These are phyloP conservation scores for Ilyonectria mors-panacis DNA, from an alignment of 2,329 filamentous ascomycete genomes.

Conservation along the genomic window DNA sequence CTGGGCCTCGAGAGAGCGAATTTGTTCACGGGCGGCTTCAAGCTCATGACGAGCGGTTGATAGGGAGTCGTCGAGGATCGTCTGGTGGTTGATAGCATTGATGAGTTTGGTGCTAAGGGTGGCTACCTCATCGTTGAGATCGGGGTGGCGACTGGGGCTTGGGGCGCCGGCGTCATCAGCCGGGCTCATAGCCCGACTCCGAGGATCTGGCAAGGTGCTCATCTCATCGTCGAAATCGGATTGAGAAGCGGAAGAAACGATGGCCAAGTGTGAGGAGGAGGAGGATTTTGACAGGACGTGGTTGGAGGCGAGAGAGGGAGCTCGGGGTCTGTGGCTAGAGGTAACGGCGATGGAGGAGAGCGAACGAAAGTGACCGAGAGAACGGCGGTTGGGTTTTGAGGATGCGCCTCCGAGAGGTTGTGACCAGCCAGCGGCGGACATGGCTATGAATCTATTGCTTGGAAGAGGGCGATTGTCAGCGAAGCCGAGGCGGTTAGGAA, in stretches of 20 bases:
- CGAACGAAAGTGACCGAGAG: conserved; percentile 67
- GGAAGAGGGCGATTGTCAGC: conserved; percentile 39
- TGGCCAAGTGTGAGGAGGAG: conserved; percentile 54
- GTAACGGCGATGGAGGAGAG: conserved; percentile 67
- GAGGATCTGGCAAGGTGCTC: conserved; percentile 78
- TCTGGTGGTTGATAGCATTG: conserved; percentile 97
- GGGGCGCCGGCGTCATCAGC: conserved; percentile 53
- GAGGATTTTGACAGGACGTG: conserved; percentile 57
- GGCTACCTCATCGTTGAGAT: conserved; percentile 82
- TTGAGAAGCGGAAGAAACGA: conserved; percentile 56
- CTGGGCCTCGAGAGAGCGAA: conserved; percentile 76
- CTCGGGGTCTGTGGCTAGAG: conserved; percentile 54
- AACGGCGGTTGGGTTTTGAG: conserved; percentile 48
- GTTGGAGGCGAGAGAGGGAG: conserved; percentile 53
- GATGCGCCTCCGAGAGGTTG: conserved; percentile 54
- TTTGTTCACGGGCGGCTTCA: conserved; percentile 77
- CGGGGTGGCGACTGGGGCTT: conserved; percentile 64
- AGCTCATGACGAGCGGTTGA: conserved; percentile 87
- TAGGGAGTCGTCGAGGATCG: conserved; percentile 89
- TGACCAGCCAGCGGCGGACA: conserved; percentile 65
- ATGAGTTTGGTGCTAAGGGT: conserved; percentile 95
- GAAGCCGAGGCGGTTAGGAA: conserved; percentile 11
- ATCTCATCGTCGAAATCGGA: conserved; percentile 71
- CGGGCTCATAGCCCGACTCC: conserved; percentile 67
- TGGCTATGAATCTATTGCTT: conserved; percentile 62